Base-by-base conservation (phyloP, 805 yeast species). In the Scheffersomyces amazonensis region DNA sequence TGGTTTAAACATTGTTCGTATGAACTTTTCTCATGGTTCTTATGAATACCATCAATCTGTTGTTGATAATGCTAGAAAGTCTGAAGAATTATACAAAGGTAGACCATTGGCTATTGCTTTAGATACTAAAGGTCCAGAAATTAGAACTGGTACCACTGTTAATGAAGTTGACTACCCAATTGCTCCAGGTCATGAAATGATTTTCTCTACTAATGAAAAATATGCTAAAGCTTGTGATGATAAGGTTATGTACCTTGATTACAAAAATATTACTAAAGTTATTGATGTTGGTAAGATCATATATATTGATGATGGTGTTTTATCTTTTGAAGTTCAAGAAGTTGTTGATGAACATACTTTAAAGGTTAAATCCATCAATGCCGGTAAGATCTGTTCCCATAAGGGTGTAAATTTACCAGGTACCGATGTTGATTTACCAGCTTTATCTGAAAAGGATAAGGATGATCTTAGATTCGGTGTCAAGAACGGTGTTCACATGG, bases 381-480 rank as follows among this genome's bases (percentile, higher is more conserved):
- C 93, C 48, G 99, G 99, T 75, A 87, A 81, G 75, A 84, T 93
- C 69, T 87, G 85, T 54, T 88, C 96, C 52, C 97, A 89, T 79
- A 93, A 93, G 83, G 99, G 99, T 76, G 98, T 93, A 56, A 93
- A 93, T 80, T 78, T 93, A 66, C 99, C 99, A 71, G 91, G 91
- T 71, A 91, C 98, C 49, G 98, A 93, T 66, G 98, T 93, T 57
- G 99, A 93, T 69, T 80, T 93, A 67, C 99, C 99, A 54, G 97
- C 99, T 54, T 77, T 93, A 51, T 83, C 95, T 49, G 98, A 90
- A 74, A 93, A 93, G 81, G 99, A 93, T 73, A 83, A 81, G 74
- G 79, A 78, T 50, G 99, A 93, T 69, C 76, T 93, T 64, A 72
- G 75, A 60, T 93, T 93, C 64, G 99, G 99, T 78, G 96, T 93